Evolutionary conservation across 1,284 basidiomycete species (phyloP).

Genomic region (Mycosarcoma mackinlayi): DNA sequence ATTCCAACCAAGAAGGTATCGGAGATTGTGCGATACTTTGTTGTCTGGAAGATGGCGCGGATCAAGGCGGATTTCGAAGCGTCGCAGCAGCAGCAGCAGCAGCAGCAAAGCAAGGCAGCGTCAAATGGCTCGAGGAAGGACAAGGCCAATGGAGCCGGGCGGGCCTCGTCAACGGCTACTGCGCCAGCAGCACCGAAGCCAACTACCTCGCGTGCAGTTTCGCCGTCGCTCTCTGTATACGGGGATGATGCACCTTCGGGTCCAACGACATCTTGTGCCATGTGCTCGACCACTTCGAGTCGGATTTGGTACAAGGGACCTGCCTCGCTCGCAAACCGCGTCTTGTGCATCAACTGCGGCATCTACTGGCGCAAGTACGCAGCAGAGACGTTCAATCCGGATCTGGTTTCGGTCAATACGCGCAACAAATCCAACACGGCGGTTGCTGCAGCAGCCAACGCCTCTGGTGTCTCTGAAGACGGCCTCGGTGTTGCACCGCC

Average conservation of each 20-base stretch:
- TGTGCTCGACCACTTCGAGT: slow-evolving; percentile 58
- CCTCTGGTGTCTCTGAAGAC: slow-evolving; percentile 41
- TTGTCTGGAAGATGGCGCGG: slow-evolving; percentile 80
- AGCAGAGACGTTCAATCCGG: slow-evolving; percentile 56
- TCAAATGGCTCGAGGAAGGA: slow-evolving; percentile 13
- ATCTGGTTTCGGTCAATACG: slow-evolving; percentile 52
- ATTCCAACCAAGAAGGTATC: slow-evolving; percentile 77
- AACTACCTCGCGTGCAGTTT: slow-evolving; percentile 55
- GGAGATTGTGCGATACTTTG: slow-evolving; percentile 85
- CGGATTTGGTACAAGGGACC: slow-evolving; percentile 65
- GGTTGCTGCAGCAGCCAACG: slow-evolving; percentile 27
- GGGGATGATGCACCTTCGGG: slow-evolving; percentile 36
- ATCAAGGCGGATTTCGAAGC: slow-evolving; percentile 46
- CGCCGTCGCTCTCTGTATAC: slow-evolving; percentile 56
- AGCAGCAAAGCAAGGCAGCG: slow-evolving; percentile 10
- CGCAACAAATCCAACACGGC: slow-evolving; percentile 52
- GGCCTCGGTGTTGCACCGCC: slow-evolving; percentile 64
- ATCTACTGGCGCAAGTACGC: slow-evolving; percentile 67
- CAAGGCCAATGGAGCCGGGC: slow-evolving; percentile 22
- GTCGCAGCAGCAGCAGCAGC: slow-evolving; percentile 13
- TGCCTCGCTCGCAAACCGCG: slow-evolving; percentile 51
- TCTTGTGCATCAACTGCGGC: slow-evolving; percentile 64
- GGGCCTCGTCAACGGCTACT: slow-evolving; percentile 8
- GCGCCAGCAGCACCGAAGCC: slow-evolving; percentile 26
- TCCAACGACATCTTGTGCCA: slow-evolving; percentile 47